These are phyloP conservation scores for Babesia gibsoni DNA, from an alignment of 169 alveolate species.

Conservation along the genomic window DNA sequence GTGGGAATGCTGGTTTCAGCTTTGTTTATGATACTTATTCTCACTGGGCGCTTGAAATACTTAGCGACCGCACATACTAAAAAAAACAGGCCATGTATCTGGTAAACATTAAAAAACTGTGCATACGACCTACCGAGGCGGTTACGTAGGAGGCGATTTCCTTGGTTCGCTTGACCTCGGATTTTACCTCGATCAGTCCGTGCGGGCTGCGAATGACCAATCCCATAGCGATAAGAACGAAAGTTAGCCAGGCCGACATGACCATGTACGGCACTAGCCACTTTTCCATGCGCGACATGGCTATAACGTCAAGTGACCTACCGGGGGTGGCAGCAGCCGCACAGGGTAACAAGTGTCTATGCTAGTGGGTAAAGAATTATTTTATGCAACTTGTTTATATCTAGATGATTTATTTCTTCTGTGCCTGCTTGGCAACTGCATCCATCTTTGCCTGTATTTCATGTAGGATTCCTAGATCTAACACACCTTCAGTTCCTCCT, in stretches of 20 bases:
- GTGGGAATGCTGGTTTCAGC: neutral
- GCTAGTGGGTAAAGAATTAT: neutral
- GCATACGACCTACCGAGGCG: constrained; percentile 37
- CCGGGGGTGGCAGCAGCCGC: neutral
- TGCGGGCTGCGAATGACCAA: constrained; percentile 16
- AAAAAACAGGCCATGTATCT: constrained; percentile 25
- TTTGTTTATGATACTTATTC: neutral
- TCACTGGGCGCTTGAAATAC: constrained; percentile 7
- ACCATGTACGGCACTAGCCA: constrained; percentile 27
- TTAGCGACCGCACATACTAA: constrained; percentile 23
- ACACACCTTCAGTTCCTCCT: constrained; percentile 79
- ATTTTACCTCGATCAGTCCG: constrained; percentile 26
- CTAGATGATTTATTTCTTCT: constrained; percentile 75
- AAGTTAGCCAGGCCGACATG: constrained; percentile 21
- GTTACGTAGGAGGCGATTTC: constrained; percentile 54
- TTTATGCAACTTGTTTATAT: neutral
- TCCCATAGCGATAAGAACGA: constrained; percentile 40
- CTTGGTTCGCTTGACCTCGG: constrained; percentile 24
- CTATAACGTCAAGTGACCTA: neutral
- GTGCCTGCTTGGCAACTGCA: constrained; percentile 93
- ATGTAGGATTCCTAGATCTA: neutral
- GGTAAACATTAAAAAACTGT: neutral
- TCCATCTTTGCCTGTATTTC: constrained; percentile 81
- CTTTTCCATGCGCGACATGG: constrained; percentile 2
- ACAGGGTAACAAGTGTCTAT: neutral